Evolutionary conservation across 2,329 filamentous ascomycete genomes (phyloP).

Genomic region (Penicillium sp.): DNA sequence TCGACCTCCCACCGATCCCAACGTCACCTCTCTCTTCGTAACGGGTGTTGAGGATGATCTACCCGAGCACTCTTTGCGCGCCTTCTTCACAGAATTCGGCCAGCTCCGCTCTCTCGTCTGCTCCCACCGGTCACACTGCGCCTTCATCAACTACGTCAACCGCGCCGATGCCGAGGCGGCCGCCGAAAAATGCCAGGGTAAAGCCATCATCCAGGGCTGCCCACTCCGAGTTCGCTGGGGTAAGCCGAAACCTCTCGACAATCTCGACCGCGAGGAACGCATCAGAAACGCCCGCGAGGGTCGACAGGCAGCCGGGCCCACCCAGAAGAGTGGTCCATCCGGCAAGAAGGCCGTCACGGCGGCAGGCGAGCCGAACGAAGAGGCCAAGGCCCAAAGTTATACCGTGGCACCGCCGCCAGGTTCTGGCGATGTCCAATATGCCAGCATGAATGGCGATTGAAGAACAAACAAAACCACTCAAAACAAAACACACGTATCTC

Average conservation of each 20-base stretch:
- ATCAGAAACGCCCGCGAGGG: slow-evolving; percentile 81
- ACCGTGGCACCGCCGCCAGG: slow-evolving; percentile 79
- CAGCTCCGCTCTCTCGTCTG: slow-evolving; percentile 92
- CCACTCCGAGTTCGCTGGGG: slow-evolving; percentile 91
- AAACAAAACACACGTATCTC: neutral
- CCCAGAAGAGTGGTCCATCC: slow-evolving; percentile 46
- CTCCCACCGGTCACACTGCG: slow-evolving; percentile 95
- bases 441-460: slow-evolving; percentile 82
- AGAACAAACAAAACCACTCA: slow-evolving; percentile 6
- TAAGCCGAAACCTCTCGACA: slow-evolving; percentile 87
- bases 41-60: slow-evolving; percentile 96
- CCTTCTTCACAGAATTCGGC: slow-evolving; percentile 87
- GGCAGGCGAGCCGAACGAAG: slow-evolving; percentile 47
- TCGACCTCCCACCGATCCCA: slow-evolving; percentile 78
- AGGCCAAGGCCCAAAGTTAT: slow-evolving; percentile 39
- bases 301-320: slow-evolving; percentile 59
- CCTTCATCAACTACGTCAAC: slow-evolving; percentile 92
- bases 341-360: slow-evolving; percentile 38
- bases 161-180: slow-evolving; percentile 84
- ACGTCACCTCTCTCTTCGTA: slow-evolving; percentile 90
- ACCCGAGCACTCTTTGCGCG: slow-evolving; percentile 86
- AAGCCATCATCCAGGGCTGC: slow-evolving; percentile 86
- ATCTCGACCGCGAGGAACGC: slow-evolving; percentile 84
- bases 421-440: slow-evolving; percentile 76
- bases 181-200: slow-evolving; percentile 81